Percentiles rank a stretch among this genome's conserved stretches.
These are phyloP conservation scores for Bolboschoenoplectus hybrid DNA, from an alignment of 202 grass and related monocot genomes.

Conservation along the genomic window DNA sequence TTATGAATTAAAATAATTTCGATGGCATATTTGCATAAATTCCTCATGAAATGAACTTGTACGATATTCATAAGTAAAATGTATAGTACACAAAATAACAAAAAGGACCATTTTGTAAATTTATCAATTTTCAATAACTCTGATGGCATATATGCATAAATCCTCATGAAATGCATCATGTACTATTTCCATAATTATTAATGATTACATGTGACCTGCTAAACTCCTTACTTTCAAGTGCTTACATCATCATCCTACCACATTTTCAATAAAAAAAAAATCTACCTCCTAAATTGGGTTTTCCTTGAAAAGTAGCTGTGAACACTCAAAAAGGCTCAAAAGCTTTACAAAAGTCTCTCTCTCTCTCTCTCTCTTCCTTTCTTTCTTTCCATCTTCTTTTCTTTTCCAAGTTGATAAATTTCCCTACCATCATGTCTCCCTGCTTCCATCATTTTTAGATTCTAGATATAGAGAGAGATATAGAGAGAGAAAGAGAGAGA, in stretches of 20 bases:
- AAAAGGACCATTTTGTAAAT: no score
- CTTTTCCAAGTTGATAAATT: constrained; percentile 26
- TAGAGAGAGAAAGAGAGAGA: background rate
- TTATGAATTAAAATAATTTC: background rate
- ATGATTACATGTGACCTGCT: background rate
- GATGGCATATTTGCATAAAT: background rate
- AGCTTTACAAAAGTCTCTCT: constrained; percentile 7
- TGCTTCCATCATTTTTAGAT: constrained; percentile 32
- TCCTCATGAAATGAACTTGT: no score
- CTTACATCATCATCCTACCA: constrained; percentile 31
- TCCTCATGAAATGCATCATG: no score
- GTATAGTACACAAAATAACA: no score
- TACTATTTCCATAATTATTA: background rate
- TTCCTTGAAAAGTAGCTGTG: constrained; percentile 19
- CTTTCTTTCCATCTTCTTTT: background rate
- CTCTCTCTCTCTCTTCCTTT: no score
- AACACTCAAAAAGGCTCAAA: constrained; percentile 24
- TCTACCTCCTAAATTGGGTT: constrained; percentile 28
- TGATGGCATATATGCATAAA: background rate
- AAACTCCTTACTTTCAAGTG: constrained; percentile 7
- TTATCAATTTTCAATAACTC: background rate
- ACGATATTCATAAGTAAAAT: no score
- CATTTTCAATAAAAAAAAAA: background rate
- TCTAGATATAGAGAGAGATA: background rate
- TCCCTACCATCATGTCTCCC: constrained; percentile 22